Evolutionary conservation across 176 grass and related monocot species (phyloP), one percentile per base, ranked within the genome.

Genomic region (Poa annua): DNA sequence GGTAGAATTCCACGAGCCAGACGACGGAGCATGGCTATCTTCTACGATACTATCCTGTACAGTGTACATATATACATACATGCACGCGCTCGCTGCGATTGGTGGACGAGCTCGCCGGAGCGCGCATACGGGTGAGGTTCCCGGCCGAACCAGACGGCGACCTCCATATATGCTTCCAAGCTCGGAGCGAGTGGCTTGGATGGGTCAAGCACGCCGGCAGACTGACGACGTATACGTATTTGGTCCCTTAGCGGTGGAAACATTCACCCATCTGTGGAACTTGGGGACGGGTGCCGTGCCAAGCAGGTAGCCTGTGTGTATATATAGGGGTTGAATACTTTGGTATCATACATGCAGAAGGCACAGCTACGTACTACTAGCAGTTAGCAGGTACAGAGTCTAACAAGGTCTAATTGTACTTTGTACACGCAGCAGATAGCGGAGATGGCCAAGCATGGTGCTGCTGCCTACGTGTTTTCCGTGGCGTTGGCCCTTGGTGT

Each of bases 401-500:
- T 48, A 13, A 2, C 45, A 48, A 48, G 45, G 14, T 48, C 11
- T 48, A 48, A 12, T 12, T 47, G 44, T 11, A 45, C 2, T 11
- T 2, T 11, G 2, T 48, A 3, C 39, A 71, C n/a, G 39, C 13
- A 24, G 11, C 8, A 42, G 3, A 3, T 29, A 6, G 50, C 5
- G 2, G 51, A 79, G 56, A 88, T 48, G 47, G 47, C 47, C 12
- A 48, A 48, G 47, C 47, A 48, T 48, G 47, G 3, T 85, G 74
- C 2, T 4, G 52, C 8, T 19, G 74, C 66, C 79, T 82, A 34
- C 72, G 45, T 79, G 48, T 61, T 82, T 11, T 45, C 79, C 20
- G 16, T 78, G 64, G 84, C 88, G 62, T 77, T 90, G 79, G 5
- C 73, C 8, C n/a, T 89, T 4, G 65, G 76, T 29, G 26, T 63